Evolutionary conservation across 257 asterid genomes (phyloP).

Genomic region (Solanum appendiculatum): DNA sequence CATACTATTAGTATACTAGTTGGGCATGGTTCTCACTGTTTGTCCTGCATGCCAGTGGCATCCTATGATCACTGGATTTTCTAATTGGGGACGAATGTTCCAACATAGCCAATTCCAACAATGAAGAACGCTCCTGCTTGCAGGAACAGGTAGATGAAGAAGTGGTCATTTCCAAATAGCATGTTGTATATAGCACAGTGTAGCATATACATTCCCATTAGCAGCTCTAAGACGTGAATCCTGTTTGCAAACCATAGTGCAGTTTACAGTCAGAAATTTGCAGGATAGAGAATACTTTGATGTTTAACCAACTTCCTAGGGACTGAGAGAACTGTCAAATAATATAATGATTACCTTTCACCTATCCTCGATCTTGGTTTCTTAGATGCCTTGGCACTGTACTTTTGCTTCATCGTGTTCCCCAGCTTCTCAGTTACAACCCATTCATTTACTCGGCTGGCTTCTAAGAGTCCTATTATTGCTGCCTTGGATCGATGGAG

Average conservation of each 20-base stretch:
- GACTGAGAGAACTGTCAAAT: background rate
- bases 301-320: background rate
- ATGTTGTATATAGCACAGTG: conserved; percentile 78
- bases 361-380: conserved; percentile 40
- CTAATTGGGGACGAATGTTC: conserved; percentile 64
- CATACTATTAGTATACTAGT: background rate
- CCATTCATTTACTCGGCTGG: conserved; percentile 77
- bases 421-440: conserved; percentile 90
- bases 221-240: conserved; percentile 61
- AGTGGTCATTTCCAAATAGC: conserved; percentile 49
- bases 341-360: conserved; percentile 39
- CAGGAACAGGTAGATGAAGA: conserved; percentile 64
- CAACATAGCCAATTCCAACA: conserved; percentile 57
- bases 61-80: background rate
- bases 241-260: conserved; percentile 22
- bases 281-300: background rate
- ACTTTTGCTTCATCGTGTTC: conserved; percentile 45
- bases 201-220: conserved; percentile 67
- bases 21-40: background rate
- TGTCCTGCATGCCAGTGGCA: background rate
- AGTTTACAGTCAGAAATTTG: background rate
- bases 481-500: conserved; percentile 89
- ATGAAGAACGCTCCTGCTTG: conserved; percentile 77
- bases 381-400: conserved; percentile 25
- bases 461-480: conserved; percentile 74